Evolutionary conservation across 1,284 basidiomycete genomes (phyloP).

Genomic region (Leccinum colubrinum): DNA sequence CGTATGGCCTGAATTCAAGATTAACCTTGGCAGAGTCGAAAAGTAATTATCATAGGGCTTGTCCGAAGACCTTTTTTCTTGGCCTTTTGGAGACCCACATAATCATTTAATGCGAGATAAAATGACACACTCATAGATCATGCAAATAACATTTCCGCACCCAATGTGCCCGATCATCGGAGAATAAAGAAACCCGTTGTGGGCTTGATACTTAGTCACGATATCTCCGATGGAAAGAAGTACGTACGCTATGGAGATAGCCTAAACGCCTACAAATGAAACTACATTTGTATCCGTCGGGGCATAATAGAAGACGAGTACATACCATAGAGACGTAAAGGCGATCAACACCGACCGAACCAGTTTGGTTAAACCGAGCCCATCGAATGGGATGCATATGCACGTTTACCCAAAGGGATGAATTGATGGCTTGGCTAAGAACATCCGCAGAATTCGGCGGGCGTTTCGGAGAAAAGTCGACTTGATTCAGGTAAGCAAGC

Average conservation of each 20-base stretch:
- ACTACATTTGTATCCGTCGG: constrained; percentile 1
- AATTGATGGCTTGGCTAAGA: background rate
- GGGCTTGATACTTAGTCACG: constrained; percentile 7
- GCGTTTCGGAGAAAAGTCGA: constrained; percentile 7
- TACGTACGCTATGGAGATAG: constrained; percentile 25
- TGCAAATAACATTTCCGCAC: constrained; percentile 16
- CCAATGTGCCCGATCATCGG: constrained; percentile 22
- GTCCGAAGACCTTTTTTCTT: constrained; percentile 9
- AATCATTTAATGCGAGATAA: constrained; percentile 25
- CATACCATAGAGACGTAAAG: constrained; percentile 15
- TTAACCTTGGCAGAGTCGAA: constrained; percentile 25
- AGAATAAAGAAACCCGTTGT: constrained; percentile 17
- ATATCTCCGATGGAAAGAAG: constrained; percentile 14
- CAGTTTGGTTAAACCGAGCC: background rate
- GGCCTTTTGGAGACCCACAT: constrained; percentile 9
- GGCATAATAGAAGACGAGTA: constrained; percentile 9
- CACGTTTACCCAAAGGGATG: constrained; percentile 3
- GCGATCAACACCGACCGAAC: constrained; percentile 9
- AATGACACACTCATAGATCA: constrained; percentile 15
- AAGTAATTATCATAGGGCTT: constrained; percentile 9
- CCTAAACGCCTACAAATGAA: constrained; percentile 8
- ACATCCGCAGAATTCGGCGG: constrained; percentile 9
- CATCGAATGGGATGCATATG: background rate
- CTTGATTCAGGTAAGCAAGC: constrained; percentile 3
- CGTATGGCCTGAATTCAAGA: constrained; percentile 15